These are phyloP conservation scores for Claviceps sp. DNA, from an alignment of 2,329 filamentous ascomycete genomes.

Conservation along the genomic window DNA sequence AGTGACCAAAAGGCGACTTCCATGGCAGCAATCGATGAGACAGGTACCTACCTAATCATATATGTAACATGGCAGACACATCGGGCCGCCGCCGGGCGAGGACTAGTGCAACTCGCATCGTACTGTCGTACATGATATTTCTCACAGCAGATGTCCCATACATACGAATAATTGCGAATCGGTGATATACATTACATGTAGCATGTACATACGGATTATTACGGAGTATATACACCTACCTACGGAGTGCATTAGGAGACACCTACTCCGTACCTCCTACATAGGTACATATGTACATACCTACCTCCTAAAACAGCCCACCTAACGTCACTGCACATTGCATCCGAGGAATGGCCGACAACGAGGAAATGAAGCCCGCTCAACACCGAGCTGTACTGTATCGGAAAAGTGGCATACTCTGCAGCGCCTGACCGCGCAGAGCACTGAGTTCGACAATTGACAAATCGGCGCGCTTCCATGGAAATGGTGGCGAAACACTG, in stretches of 20 bases:
- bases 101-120: neutral
- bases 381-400: neutral
- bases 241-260: no score
- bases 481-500: constrained; percentile 14
- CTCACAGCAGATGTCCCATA: no score
- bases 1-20: neutral
- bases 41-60: no score
- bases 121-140: no score
- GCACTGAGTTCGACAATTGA: neutral
- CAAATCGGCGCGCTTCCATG: neutral
- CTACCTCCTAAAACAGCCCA: neutral
- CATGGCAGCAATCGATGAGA: neutral
- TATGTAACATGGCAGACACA: neutral
- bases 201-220: no score
- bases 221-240: no score
- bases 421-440: neutral
- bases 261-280: no score
- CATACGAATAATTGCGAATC: no score
- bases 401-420: neutral
- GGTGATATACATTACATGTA: no score
- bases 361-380: neutral
- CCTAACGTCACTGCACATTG: neutral
- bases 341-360: neutral
- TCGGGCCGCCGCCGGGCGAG: no score
- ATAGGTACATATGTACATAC: no score